Conservation (phyloP, 495 filamentous ascomycete genomes). For the Penicillium egyptiacum region DNA sequence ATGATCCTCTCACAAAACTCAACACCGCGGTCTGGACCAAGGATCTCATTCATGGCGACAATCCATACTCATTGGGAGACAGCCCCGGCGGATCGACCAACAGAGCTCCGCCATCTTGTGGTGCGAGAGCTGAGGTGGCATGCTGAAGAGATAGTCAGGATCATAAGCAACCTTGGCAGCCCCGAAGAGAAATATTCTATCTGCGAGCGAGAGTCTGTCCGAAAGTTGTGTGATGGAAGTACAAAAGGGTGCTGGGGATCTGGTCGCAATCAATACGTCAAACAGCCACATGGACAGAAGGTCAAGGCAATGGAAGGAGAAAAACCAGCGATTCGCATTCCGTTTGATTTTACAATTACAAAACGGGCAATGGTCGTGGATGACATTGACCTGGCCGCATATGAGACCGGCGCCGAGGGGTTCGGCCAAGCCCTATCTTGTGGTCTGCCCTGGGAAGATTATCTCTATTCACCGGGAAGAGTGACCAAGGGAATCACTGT, state of each 20-base stretch:
- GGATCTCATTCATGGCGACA: constrained; percentile 1
- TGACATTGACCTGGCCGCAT: constrained; percentile 1
- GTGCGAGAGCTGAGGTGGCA: constrained; percentile 4
- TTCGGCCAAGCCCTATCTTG: background rate
- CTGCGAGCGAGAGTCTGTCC: background rate
- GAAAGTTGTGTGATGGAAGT: background rate
- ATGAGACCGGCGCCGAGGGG: background rate
- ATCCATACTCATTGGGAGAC: background rate
- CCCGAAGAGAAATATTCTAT: background rate
- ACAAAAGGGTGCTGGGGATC: constrained; percentile 1
- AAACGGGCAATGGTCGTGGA: background rate
- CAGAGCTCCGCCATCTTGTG: background rate
- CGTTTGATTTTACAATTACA: background rate
- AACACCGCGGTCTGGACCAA: background rate
- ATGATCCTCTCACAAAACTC: background rate
- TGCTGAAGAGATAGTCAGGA: background rate
- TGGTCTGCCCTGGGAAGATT: too few relatives aligned
- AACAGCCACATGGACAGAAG: background rate
- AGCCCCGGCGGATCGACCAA: background rate
- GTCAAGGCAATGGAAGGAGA: background rate
- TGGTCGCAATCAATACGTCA: background rate
- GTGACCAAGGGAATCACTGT: background rate
- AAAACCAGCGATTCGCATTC: background rate
- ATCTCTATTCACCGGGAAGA: too few relatives aligned
- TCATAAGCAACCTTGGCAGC: background rate